A percentile compares a stretch with the other conserved stretches of the same genome.
Evolutionary conservation across 306 rosid genomes (phyloP).

Genomic region (Cucumis melo): DNA sequence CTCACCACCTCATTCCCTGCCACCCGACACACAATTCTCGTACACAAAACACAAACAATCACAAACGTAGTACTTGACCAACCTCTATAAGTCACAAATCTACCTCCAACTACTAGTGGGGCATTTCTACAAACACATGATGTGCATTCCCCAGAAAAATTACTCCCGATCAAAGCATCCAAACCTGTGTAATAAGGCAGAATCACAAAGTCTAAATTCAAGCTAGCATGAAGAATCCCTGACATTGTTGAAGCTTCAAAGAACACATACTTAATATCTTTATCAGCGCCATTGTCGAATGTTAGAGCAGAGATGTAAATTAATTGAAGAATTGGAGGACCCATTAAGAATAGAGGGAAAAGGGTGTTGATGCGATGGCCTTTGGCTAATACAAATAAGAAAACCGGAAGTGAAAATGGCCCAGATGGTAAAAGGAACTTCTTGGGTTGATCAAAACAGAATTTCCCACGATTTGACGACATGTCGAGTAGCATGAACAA

Average conservation of each 20-base stretch:
- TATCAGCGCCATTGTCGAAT: conserved; percentile 33
- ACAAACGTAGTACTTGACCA: conserved; percentile 69
- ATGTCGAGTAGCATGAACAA: conserved; percentile 30
- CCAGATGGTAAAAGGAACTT: conserved; percentile 59
- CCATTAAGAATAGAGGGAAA: conserved; percentile 50
- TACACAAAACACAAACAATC: conserved; percentile 48
- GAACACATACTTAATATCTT: conserved; percentile 44
- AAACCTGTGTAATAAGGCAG: conserved; percentile 76
- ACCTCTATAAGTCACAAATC: conserved; percentile 47
- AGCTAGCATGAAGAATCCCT: conserved; percentile 77
- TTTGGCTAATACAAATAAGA: conserved; percentile 54
- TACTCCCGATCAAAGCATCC: conserved; percentile 50
- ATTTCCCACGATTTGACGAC: conserved; percentile 13
- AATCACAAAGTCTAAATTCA: conserved; percentile 54
- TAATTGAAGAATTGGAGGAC: conserved; percentile 72
- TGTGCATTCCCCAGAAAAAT: conserved; percentile 60
- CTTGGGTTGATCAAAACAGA: conserved; percentile 13
- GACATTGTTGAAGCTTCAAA: conserved; percentile 68
- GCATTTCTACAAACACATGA: conserved; percentile 77
- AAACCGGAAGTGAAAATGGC: conserved; percentile 62
- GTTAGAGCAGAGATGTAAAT: conserved; percentile 61
- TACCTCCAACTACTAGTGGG: conserved; percentile 55
- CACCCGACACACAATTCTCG: conserved; percentile 47
- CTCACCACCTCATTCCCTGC: conserved; percentile 17
- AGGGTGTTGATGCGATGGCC: conserved; percentile 54